Percentiles rank a stretch among this genome's conserved stretches.
phyloP scores from a whole-genome alignment of 225 moss, liverwort and hornwort genomes.

The Pseudisothecium myosuroides region DNA sequence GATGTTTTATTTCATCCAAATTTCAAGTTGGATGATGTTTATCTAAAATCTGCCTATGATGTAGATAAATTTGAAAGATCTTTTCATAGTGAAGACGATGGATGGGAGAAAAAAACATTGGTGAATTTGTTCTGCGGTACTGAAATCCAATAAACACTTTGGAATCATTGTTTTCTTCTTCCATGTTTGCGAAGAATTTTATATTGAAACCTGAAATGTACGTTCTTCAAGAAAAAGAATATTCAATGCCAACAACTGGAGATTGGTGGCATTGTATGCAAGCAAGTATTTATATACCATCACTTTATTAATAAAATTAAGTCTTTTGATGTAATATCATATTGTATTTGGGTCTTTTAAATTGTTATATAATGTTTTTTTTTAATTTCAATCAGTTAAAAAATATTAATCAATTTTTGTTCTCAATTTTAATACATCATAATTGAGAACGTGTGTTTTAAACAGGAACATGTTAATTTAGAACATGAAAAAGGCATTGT shows the following conservation, averaged over 20 bases:
- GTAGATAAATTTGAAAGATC: neutral
- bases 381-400: neutral
- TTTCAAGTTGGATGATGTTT: neutral
- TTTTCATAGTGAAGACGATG: neutral
- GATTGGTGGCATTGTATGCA: neutral
- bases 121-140: neutral
- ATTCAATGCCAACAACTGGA: neutral
- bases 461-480: no score
- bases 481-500: no score
- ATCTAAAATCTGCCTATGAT: neutral
- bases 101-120: neutral
- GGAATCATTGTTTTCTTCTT: neutral
- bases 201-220: neutral
- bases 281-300: rapidly evolving
- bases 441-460: no score
- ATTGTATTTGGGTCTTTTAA: rapidly evolving
- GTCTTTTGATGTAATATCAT: neutral
- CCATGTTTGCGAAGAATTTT: neutral
- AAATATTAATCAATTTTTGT: rapidly evolving
- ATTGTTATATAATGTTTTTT: rapidly evolving
- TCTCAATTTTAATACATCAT: neutral
- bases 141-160: neutral
- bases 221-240: rapidly evolving
- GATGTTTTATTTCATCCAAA: neutral
- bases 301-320: neutral